Percentiles rank a stretch among this genome's conserved stretches.
Evolutionary conservation across 1,139 yeast species (phyloP).

Genomic region (Schwanniomyces etchellsii): DNA sequence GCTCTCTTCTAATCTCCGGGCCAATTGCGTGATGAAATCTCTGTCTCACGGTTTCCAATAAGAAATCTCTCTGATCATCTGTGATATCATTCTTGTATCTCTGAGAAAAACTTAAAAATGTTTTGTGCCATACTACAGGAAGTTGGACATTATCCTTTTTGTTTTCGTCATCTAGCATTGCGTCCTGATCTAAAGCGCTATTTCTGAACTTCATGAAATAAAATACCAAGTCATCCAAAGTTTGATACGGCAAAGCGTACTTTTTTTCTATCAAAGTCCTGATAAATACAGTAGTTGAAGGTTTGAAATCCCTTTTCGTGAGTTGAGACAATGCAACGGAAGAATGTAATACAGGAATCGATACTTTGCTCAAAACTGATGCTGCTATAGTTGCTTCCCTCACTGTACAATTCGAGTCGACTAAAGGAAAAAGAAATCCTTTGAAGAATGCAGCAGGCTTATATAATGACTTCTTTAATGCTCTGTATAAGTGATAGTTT

Average conservation of each 20-base stretch:
- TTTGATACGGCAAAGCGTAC: slow-evolving; percentile 94
- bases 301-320: slow-evolving; percentile 76
- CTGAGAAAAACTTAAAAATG: slow-evolving; percentile 89
- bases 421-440: slow-evolving; percentile 88
- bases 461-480: slow-evolving; percentile 86
- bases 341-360: slow-evolving; percentile 92
- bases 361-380: slow-evolving; percentile 80
- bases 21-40: slow-evolving; percentile 86
- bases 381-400: slow-evolving; percentile 96
- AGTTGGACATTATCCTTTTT: slow-evolving; percentile 53
- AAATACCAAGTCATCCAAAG: slow-evolving; percentile 91
- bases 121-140: slow-evolving; percentile 97
- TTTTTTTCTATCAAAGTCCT: slow-evolving; percentile 87
- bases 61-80: slow-evolving; percentile 92
- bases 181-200: slow-evolving; percentile 28
- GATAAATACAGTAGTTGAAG: slow-evolving; percentile 87
- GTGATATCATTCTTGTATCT: slow-evolving; percentile 95
- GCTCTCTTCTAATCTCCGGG: slow-evolving; percentile 91
- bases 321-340: slow-evolving; percentile 90
- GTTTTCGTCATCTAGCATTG: slow-evolving; percentile 27
- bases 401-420: slow-evolving; percentile 77
- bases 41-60: slow-evolving; percentile 84
- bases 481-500: slow-evolving; percentile 88
- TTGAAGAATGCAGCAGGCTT: slow-evolving; percentile 98
- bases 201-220: slow-evolving; percentile 86